Base-by-base conservation (phyloP, 495 filamentous ascomycete genomes). In the Bombardia bombarda region DNA sequence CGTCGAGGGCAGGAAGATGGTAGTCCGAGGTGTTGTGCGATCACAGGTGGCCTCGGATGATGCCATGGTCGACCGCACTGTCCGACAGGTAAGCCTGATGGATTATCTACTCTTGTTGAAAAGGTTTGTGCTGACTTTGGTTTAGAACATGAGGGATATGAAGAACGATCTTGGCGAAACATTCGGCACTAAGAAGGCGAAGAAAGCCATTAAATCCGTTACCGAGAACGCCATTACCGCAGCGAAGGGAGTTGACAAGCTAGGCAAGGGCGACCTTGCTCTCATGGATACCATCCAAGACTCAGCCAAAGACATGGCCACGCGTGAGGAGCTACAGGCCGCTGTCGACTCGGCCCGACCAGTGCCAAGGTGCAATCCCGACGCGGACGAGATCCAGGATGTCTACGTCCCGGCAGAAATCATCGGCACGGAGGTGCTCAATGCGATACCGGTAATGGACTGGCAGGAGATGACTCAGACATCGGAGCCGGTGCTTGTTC, bases 111-210 rank as follows among this genome's bases (percentile, higher is more conserved):
- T 36, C 23, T 42, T 32, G 3, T 20, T 23, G 32, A 34, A 14
- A 7, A 28, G 26, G 20, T 4, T 12, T 18, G 23, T 34, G 17
- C 55, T 70, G 50, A 63, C 49, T 39, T 26, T 31, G 35, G 26
- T 53, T 61, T 58, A 78, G 72, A 75, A 69, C 31, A 69, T 75
- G 52, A 66, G 73, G 52, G 73, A 77, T 21, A 70, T 72, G 56
- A 78, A 78, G 47, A 81, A 77, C 33, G 77, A 79, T 26, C 82
- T 98, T 4, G 92, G 88, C 47, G 77, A 87, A 53, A 80, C 83
- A 37, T 98, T 98, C 67, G 93, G 92, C 50, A 95, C 88, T 25
- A 93, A 87, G 68, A 93, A 93, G 67, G 80, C 93, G 2, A 84
- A 84, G 70, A 94, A 94, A 64, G 84, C 83, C 2, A 79, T 90